Evolutionary conservation across 805 yeast species (phyloP), one percentile per base, ranked within the genome.

Genomic region (Myxozyma sirexii): DNA sequence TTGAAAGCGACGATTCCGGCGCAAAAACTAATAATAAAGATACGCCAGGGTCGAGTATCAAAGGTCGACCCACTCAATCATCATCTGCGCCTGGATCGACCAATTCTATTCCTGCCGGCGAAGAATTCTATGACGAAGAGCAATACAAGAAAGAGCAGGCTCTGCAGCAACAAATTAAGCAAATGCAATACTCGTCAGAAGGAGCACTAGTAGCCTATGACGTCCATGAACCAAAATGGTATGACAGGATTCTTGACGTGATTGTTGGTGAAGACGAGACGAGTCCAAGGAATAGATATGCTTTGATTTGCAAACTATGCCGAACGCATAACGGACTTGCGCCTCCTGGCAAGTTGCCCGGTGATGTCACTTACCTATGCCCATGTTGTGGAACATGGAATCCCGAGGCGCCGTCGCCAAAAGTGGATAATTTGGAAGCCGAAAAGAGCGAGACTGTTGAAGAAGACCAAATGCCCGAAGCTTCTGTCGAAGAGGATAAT

Each of bases 241-340:
- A 76, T 66, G 80, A 81, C 63, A 57, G 77, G 46, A 47, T 80
- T 1, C 65, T 80, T 27, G 80, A 79, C 43, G 44, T 74, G 5
- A 64, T 84, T 7, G 71, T 82, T 2, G 93, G 91, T 21, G 82
- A 81, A 53, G 89, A 85, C 72, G 93, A 87, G 68, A 72, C 81
- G 47, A 76, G 83, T 48, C 79, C 87, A 0, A 82, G 82, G 45
- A 75, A 76, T 59, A 73, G 96, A 45, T 87, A 79, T 70, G 96
- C 96, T 0, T 77, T 89, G 65, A 86, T 89, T 15, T 89, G 96
- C 70, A 64, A 69, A 19, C 74, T 77, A n/a, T 89, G 96, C 69
- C 75, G 72, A 23, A 77, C 77, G 17, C 96, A 89, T 72, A 89
- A 90, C 69, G 96, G 96, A 0, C 77, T 89, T 46, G 96, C 96